Conservation (phyloP, 805 yeast genomes). For the Candida insectorum region DNA sequence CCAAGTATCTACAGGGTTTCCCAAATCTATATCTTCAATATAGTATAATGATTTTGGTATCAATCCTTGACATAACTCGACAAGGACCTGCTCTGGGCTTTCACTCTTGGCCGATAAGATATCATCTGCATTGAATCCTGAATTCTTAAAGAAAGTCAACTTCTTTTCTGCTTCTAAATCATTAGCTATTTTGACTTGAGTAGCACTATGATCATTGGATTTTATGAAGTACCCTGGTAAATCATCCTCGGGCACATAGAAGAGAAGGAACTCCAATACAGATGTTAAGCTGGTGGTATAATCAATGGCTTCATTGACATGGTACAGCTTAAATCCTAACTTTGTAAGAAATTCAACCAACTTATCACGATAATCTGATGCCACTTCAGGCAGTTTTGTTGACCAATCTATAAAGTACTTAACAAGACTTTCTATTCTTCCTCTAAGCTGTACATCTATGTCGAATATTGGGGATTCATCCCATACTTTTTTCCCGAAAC, state of each 20-base stretch:
- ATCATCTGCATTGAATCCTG: slow-evolving; percentile 71
- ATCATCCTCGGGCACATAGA: slow-evolving; percentile 94
- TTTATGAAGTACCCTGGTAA: slow-evolving; percentile 66
- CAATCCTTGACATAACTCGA: slow-evolving; percentile 39
- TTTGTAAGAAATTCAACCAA: slow-evolving; percentile 10
- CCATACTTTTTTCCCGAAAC: slow-evolving; percentile 55
- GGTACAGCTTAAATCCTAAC: slow-evolving; percentile 69
- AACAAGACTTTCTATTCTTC: slow-evolving; percentile 59
- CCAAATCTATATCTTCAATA: slow-evolving; percentile 14
- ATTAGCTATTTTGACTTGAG: slow-evolving; percentile 54
- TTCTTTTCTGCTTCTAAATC: slow-evolving; percentile 55
- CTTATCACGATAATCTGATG: not conserved
- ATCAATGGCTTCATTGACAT: slow-evolving; percentile 66
- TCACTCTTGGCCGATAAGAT: slow-evolving; percentile 43
- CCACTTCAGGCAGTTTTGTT: slow-evolving; percentile 14
- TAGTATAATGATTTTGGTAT: slow-evolving; percentile 12
- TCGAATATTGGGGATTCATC: slow-evolving; percentile 65
- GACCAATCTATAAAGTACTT: slow-evolving; percentile 57
- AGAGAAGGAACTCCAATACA: slow-evolving; percentile 71
- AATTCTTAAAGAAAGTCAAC: slow-evolving; percentile 53
- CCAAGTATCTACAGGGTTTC: slow-evolving; percentile 10
- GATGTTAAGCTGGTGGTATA: slow-evolving; percentile 51
- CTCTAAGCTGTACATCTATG: slow-evolving; percentile 61
- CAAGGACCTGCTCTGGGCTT: slow-evolving; percentile 53
- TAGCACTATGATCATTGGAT: slow-evolving; percentile 53